Evolutionary conservation across 768 basidiomycete species (phyloP), one percentile per base, ranked within the genome.

Genomic region (Sutorius australiensis): DNA sequence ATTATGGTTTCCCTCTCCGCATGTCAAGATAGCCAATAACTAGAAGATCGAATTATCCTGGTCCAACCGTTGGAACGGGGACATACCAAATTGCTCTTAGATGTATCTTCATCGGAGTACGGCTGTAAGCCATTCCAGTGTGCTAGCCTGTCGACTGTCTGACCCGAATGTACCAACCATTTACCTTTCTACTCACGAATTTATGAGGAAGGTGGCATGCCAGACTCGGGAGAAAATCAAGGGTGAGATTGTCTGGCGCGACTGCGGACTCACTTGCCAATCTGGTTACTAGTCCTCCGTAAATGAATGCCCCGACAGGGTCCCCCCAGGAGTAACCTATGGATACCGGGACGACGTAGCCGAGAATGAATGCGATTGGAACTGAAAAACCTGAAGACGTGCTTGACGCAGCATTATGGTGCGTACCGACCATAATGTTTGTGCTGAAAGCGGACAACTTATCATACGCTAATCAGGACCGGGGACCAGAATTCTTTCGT

Each of bases 1-100:
- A 30, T 56, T 56, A 10, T 56, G 55, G 54, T 56, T 48, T 49
- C 55, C 55, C 9, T 56, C 53, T 30, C 55, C 55, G 17, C 55
- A 31, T 8, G 55, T 56, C 27, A 56, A 21, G 41, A 56, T 39
- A 32, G 55, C 55, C 54, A 56, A 39, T n/a, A 56, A 34, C 55
- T 56, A 21, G 16, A 34, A 28, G 36, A 33, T 44, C n/a, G 11
- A 9, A n/a, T 55, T 24, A 56, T 43, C 11, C 14, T 9, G 9
- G 12, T 28, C 31, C 30, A 5, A 48, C 27, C 40, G n/a, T 4
- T 31, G 27, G 34, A 1, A 39, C 28, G 3, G 31, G 24, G 6
- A 2, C 53, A 8, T 56, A 49, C 55, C 54, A 49, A 19, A 28
- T 45, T 56, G 37, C 55, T n/a, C 36, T 39, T 56, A 7, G 55